These are phyloP conservation scores for Lithohypha guttulata DNA, from an alignment of 2,329 filamentous ascomycete genomes.

Conservation along the genomic window DNA sequence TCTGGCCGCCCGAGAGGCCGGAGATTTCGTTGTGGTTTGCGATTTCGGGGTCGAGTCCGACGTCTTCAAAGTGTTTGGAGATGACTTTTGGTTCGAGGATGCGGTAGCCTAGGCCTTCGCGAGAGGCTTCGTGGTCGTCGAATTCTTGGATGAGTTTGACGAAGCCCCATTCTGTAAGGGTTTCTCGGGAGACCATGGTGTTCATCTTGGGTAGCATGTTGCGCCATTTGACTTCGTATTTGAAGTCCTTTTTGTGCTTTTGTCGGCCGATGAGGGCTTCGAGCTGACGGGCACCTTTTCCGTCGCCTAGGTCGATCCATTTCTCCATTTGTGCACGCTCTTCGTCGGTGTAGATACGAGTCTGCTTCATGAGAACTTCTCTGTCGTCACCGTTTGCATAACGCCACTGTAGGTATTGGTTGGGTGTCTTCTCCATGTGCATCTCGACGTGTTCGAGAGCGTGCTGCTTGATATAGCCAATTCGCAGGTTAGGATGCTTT, in stretches of 20 bases:
- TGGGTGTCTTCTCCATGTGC: slow-evolving; percentile 98
- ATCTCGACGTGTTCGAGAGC: slow-evolving; percentile 98
- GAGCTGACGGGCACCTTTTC: slow-evolving; percentile 63
- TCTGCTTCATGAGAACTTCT: slow-evolving; percentile 96
- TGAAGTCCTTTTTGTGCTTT: slow-evolving; percentile 75
- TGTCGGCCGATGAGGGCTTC: slow-evolving; percentile 90
- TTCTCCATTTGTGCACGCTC: slow-evolving; percentile 90
- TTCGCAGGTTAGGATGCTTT: slow-evolving; percentile 97
- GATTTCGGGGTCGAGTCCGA: slow-evolving; percentile 92
- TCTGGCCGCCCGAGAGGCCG: slow-evolving; percentile 90
- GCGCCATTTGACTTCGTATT: slow-evolving; percentile 59
- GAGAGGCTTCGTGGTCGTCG: slow-evolving; percentile 96
- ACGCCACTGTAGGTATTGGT: slow-evolving; percentile 97
- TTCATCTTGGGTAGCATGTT: slow-evolving; percentile 85
- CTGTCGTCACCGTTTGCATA: slow-evolving; percentile 95
- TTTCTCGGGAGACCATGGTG: slow-evolving; percentile 85
- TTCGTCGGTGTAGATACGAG: slow-evolving; percentile 72
- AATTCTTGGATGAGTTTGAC: slow-evolving; percentile 94
- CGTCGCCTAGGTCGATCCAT: slow-evolving; percentile 72
- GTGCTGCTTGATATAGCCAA: slow-evolving; percentile 99
- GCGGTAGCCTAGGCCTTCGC: slow-evolving; percentile 93
- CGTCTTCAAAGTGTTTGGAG: slow-evolving; percentile 94
- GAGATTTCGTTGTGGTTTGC: slow-evolving; percentile 98
- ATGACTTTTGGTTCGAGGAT: slow-evolving; percentile 87
- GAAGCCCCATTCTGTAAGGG: slow-evolving; percentile 73